Evolutionary conservation across 116 monocot genomes (phyloP).

Genomic region (Trichopus zeylanicus): DNA sequence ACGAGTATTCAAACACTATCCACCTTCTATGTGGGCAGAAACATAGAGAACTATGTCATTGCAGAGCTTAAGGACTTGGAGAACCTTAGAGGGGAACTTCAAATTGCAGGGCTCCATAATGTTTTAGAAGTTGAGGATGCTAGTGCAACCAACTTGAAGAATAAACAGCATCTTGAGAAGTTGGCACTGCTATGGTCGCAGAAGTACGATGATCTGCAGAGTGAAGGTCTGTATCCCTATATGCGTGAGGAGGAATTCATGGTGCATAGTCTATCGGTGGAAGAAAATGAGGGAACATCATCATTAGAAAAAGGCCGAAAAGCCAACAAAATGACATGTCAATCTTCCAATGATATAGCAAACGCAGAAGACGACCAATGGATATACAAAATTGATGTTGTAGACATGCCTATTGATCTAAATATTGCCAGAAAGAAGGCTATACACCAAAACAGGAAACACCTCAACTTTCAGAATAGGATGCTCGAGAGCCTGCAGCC

Average conservation of each 20-base stretch:
- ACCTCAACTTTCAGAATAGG: too few relatives aligned
- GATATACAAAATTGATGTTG: background rate
- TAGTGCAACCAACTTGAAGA: background rate
- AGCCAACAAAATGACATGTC: too few relatives aligned
- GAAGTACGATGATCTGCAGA: background rate
- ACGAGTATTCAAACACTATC: constrained; percentile 2
- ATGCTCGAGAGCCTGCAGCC: too few relatives aligned
- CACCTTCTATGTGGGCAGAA: constrained; percentile 5
- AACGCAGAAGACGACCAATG: background rate
- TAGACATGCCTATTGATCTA: background rate
- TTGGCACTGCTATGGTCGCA: background rate
- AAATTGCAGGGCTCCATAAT: constrained; percentile 14
- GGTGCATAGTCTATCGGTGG: background rate
- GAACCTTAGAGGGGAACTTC: constrained; percentile 11
- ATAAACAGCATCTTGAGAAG: constrained; percentile 1
- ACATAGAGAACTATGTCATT: background rate
- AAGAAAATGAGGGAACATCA: constrained; percentile 2
- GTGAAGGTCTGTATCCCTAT: background rate
- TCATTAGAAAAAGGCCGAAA: background rate
- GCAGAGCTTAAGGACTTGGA: constrained; percentile 13
- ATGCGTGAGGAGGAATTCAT: background rate
- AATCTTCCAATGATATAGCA: too few relatives aligned
- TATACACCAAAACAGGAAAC: background rate
- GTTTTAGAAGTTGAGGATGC: constrained; percentile 6
- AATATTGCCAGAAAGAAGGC: background rate